Percentiles rank a stretch among this genome's conserved stretches.
Conservation (phyloP, 1,284 basidiomycete genomes). For the Phylloboletellus chloephorus region DNA sequence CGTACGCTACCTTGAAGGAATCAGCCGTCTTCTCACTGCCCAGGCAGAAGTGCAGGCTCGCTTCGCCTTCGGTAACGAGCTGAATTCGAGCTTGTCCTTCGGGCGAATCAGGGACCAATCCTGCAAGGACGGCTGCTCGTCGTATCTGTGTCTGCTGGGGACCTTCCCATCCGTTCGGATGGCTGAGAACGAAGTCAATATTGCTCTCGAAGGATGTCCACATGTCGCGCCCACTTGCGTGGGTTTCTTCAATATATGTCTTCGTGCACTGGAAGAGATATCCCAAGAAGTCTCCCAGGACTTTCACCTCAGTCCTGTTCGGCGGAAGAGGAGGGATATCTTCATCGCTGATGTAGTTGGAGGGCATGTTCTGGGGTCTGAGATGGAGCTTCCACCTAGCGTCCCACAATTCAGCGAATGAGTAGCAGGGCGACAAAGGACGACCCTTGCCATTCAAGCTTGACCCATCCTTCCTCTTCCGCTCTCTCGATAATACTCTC, state of each 20-base stretch:
- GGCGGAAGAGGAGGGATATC: slow-evolving; percentile 39
- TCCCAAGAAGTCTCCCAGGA: slow-evolving; percentile 43
- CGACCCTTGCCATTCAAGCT: slow-evolving; percentile 38
- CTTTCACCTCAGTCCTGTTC: slow-evolving; percentile 37
- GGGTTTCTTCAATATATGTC: slow-evolving; percentile 36
- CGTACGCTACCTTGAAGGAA: slow-evolving; percentile 33
- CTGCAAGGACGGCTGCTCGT: slow-evolving; percentile 34
- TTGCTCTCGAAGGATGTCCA: slow-evolving; percentile 34
- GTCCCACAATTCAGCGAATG: slow-evolving; percentile 1
- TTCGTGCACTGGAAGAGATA: slow-evolving; percentile 38
- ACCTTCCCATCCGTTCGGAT: slow-evolving; percentile 44
- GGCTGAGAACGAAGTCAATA: slow-evolving; percentile 33
- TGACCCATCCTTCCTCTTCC: slow-evolving; percentile 43
- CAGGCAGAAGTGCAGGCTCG: slow-evolving; percentile 44
- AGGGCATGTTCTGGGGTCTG: slow-evolving; percentile 23
- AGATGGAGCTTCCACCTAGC: slow-evolving; percentile 36
- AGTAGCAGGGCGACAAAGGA: background rate
- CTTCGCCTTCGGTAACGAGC: slow-evolving; percentile 49
- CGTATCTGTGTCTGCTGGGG: slow-evolving; percentile 36
- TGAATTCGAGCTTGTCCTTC: slow-evolving; percentile 37
- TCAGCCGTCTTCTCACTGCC: slow-evolving; percentile 36
- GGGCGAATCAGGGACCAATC: slow-evolving; percentile 32
- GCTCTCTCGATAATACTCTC: slow-evolving; percentile 39
- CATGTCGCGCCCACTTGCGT: slow-evolving; percentile 31
- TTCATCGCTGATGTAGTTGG: slow-evolving; percentile 20